phyloP scores from a whole-genome alignment of 805 yeast genomes.

The Candida koratica region DNA sequence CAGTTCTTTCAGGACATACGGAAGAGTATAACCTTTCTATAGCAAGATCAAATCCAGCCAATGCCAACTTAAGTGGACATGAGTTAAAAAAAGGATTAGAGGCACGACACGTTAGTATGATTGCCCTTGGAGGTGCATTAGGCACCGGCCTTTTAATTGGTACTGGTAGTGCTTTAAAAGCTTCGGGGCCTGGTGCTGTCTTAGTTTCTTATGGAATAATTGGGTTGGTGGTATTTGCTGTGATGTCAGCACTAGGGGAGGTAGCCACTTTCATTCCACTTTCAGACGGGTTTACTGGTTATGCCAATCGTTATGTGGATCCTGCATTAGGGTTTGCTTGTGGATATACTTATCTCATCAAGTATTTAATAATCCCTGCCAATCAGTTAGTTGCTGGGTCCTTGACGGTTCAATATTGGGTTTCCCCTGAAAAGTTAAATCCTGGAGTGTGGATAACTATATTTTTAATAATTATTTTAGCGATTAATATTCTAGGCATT shows the following conservation, averaged over 20 bases:
- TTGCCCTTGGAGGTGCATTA: slow-evolving; percentile 74
- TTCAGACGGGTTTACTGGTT: slow-evolving; percentile 62
- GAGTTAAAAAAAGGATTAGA: slow-evolving; percentile 42
- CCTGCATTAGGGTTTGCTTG: slow-evolving; percentile 66
- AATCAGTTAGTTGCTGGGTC: slow-evolving; percentile 64
- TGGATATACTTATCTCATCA: slow-evolving; percentile 59
- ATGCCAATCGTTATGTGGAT: slow-evolving; percentile 61
- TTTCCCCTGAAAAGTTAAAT: slow-evolving; percentile 40
- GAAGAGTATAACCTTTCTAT: slow-evolving; percentile 47
- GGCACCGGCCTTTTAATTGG: slow-evolving; percentile 53
- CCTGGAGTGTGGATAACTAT: slow-evolving; percentile 59
- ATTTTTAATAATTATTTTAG: slow-evolving; percentile 38
- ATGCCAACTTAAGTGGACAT: slow-evolving; percentile 37
- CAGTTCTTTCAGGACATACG: slow-evolving; percentile 40
- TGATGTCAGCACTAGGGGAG: slow-evolving; percentile 68
- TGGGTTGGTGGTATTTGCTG: slow-evolving; percentile 68
- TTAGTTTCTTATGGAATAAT: slow-evolving; percentile 64
- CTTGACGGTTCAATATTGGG: slow-evolving; percentile 53
- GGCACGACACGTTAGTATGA: slow-evolving; percentile 65
- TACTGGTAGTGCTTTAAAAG: slow-evolving; percentile 64
- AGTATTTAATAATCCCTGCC: slow-evolving; percentile 55
- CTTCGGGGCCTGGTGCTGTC: slow-evolving; percentile 67
- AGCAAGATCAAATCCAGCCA: slow-evolving; percentile 41
- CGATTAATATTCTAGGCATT: slow-evolving; percentile 47
- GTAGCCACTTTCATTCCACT: slow-evolving; percentile 65